A percentile compares a stretch with the other conserved stretches of the same genome.
Evolutionary conservation across 768 basidiomycete species (phyloP).

Genomic region (Pulveroboletus frians): DNA sequence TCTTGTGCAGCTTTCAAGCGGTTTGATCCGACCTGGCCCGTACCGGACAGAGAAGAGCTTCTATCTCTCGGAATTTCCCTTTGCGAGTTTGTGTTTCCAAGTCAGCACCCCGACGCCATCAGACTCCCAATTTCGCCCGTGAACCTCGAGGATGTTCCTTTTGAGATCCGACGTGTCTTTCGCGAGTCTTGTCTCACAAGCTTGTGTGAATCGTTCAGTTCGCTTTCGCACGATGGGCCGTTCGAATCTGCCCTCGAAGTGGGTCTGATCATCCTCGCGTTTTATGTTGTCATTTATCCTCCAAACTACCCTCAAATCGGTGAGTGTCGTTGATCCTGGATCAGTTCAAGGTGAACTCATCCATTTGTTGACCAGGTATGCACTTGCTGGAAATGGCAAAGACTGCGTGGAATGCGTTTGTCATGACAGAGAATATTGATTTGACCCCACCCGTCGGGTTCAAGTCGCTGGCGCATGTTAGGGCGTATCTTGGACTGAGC

Average conservation of each 20-base stretch:
- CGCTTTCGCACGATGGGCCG: slow-evolving; percentile 61
- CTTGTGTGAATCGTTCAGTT: slow-evolving; percentile 61
- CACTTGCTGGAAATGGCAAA: slow-evolving; percentile 74
- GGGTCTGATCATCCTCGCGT: slow-evolving; percentile 55
- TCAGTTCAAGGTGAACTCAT: not conserved
- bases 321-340: slow-evolving; percentile 25
- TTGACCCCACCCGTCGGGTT: slow-evolving; percentile 6
- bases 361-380: slow-evolving; percentile 44
- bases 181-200: slow-evolving; percentile 53
- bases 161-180: slow-evolving; percentile 39
- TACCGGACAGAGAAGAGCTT: slow-evolving; percentile 23
- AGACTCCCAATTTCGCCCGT: slow-evolving; percentile 28
- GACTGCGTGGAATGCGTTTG: slow-evolving; percentile 64
- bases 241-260: slow-evolving; percentile 46
- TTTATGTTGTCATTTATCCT: slow-evolving; percentile 70
- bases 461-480: slow-evolving; percentile 27
- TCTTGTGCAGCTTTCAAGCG: slow-evolving; percentile 47
- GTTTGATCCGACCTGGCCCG: slow-evolving; percentile 37
- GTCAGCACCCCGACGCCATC: slow-evolving; percentile 15
- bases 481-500: slow-evolving; percentile 38
- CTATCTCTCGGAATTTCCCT: slow-evolving; percentile 30
- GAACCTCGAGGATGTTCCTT: slow-evolving; percentile 33
- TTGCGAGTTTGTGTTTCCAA: slow-evolving; percentile 36
- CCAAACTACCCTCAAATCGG: slow-evolving; percentile 79
- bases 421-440: slow-evolving; percentile 29